Conservation (phyloP, 2,329 filamentous ascomycete species). For the Xylariales sp. region DNA sequence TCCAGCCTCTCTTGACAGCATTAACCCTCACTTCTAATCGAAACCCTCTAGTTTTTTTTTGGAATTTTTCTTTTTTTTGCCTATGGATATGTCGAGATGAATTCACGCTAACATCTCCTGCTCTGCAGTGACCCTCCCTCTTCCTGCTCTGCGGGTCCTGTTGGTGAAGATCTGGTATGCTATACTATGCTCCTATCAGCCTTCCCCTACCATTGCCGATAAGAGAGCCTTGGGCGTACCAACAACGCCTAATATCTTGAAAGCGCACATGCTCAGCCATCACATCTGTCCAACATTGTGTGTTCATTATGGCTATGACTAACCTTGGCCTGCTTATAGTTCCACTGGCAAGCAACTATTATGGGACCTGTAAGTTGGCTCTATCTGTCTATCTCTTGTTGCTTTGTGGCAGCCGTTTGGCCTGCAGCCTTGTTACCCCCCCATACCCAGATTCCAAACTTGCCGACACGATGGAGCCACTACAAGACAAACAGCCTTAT, state of each 20-base stretch:
- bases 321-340: constrained; percentile 66
- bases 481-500: background rate
- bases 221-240: constrained; percentile 37
- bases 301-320: constrained; percentile 43
- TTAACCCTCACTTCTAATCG: background rate
- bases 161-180: constrained; percentile 94
- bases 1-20: background rate
- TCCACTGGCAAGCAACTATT: constrained; percentile 99
- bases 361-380: constrained; percentile 92
- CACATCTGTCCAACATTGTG: background rate
- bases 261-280: constrained; percentile 42
- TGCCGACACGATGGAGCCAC: background rate
- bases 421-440: background rate
- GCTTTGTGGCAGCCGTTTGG: background rate
- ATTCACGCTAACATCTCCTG: constrained; percentile 32
- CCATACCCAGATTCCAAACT: background rate
- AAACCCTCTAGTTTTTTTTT: background rate
- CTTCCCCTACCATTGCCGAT: constrained; percentile 47
- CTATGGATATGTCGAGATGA: background rate
- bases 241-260: constrained; percentile 33
- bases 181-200: constrained; percentile 64
- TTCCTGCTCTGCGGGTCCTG: constrained; percentile 96
- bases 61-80: background rate
- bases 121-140: constrained; percentile 89
- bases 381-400: constrained; percentile 38